Conservation (phyloP, 2,329 filamentous ascomycete genomes). For the Epicoccum sorghinum region DNA sequence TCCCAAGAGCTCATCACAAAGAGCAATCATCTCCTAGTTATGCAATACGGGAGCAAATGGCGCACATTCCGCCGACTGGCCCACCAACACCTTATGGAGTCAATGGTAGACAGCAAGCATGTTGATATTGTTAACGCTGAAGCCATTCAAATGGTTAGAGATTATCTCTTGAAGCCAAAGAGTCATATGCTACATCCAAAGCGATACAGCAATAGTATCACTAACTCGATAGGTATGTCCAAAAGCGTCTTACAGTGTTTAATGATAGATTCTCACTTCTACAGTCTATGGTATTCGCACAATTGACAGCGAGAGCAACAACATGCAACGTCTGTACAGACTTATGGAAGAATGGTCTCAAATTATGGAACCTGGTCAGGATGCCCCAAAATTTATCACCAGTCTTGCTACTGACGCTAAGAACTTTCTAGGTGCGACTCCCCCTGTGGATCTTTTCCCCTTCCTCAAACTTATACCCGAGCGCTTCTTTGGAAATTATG, state of each 20-base stretch:
- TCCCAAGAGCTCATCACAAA: slow-evolving; percentile 48
- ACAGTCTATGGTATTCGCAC: slow-evolving; percentile 21
- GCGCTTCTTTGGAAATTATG: slow-evolving; percentile 19
- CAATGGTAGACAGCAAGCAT: slow-evolving; percentile 53
- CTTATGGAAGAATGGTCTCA: slow-evolving; percentile 51
- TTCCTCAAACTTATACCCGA: slow-evolving; percentile 47
- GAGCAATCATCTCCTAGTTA: slow-evolving; percentile 56
- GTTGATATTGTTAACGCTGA: slow-evolving; percentile 55
- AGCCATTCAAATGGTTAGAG: slow-evolving; percentile 54
- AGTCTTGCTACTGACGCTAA: not conserved
- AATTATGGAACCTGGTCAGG: slow-evolving; percentile 33
- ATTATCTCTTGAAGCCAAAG: slow-evolving; percentile 50
- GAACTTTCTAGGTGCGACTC: slow-evolving; percentile 53
- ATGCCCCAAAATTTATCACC: not conserved
- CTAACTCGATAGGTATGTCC: slow-evolving; percentile 2
- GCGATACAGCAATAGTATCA: slow-evolving; percentile 54
- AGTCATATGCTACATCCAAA: slow-evolving; percentile 56
- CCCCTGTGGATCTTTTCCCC: slow-evolving; percentile 51
- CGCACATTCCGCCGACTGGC: slow-evolving; percentile 48
- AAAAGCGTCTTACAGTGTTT: not conserved
- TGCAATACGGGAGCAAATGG: slow-evolving; percentile 57
- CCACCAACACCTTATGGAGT: slow-evolving; percentile 55
- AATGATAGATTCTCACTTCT: not conserved
- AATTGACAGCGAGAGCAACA: slow-evolving; percentile 8
- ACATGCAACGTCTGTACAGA: slow-evolving; percentile 49